Conservation (phyloP, 2,329 filamentous ascomycete species). For the Niveomyces coronatus region DNA sequence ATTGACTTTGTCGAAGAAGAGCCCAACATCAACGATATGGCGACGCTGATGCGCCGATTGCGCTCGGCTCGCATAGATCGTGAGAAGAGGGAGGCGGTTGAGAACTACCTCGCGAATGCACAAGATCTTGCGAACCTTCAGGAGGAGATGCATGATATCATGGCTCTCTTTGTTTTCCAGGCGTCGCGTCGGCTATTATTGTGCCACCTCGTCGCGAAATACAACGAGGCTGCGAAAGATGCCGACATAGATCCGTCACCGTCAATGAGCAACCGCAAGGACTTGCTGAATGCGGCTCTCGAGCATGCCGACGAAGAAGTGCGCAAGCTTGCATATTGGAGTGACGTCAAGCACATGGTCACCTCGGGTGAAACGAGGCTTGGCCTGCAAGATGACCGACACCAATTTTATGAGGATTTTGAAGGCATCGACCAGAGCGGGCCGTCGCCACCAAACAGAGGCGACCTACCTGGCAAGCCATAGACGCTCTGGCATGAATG, state of each 20-base stretch:
- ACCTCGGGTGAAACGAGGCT: conserved; percentile 36
- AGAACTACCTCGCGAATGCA: conserved; percentile 70
- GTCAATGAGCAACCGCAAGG: conserved; percentile 32
- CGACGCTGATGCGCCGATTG: conserved; percentile 58
- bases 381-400: conserved; percentile 29
- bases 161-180: conserved; percentile 83
- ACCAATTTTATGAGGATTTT: conserved; percentile 30
- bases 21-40: conserved; percentile 49
- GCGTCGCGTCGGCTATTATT: conserved; percentile 59
- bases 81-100: conserved; percentile 78
- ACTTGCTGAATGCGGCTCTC: conserved; percentile 64
- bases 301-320: conserved; percentile 73
- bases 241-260: not conserved
- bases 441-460: conserved; percentile 26
- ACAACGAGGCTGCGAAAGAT: conserved; percentile 5
- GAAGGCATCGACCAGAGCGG: conserved; percentile 45
- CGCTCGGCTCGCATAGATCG: conserved; percentile 69
- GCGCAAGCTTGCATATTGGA: conserved; percentile 76
- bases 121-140: conserved; percentile 68
- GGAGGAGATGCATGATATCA: conserved; percentile 71
- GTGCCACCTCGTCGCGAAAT: conserved; percentile 8
- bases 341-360: conserved; percentile 64
- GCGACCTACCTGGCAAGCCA: conserved; percentile 13
- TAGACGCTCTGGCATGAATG: no score
- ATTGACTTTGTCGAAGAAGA: conserved; percentile 46